Evolutionary conservation across 163 green algal genomes (phyloP).

Genomic region (Coccomyxa subellipsoidea): DNA sequence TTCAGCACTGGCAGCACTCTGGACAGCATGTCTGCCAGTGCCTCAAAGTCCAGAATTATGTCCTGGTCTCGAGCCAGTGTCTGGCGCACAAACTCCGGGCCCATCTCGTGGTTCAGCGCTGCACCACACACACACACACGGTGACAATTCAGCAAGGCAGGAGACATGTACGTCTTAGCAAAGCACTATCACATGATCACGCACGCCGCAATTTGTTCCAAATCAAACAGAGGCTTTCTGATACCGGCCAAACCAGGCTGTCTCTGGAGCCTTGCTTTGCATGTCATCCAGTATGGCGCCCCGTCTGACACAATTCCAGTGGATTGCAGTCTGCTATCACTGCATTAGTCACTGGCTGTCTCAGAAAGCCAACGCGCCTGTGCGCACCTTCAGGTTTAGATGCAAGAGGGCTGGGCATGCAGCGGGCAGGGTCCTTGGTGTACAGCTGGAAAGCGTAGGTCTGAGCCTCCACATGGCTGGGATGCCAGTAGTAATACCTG

Average conservation of each 20-base stretch:
- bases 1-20: neutral
- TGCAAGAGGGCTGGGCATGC: neutral
- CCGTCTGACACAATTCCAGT: too few species aligned
- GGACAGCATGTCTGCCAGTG: neutral
- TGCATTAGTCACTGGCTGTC: too few species aligned
- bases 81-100: neutral
- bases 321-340: too few species aligned
- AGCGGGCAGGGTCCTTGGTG: neutral
- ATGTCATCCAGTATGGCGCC: too few species aligned
- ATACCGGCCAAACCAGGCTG: too few species aligned
- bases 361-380: too few species aligned
- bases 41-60: neutral
- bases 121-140: neutral
- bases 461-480: conserved; percentile 1
- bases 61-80: conserved; percentile 5
- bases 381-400: too few species aligned
- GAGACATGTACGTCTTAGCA: neutral
- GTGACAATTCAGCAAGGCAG: neutral
- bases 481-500: conserved; percentile 6
- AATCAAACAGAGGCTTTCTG: too few species aligned
- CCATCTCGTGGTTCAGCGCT: neutral
- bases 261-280: too few species aligned
- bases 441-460: neutral
- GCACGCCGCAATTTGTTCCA: neutral
- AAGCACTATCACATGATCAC: neutral